Conservation (phyloP, 257 asterid species). For the Verbascum thapsus region DNA sequence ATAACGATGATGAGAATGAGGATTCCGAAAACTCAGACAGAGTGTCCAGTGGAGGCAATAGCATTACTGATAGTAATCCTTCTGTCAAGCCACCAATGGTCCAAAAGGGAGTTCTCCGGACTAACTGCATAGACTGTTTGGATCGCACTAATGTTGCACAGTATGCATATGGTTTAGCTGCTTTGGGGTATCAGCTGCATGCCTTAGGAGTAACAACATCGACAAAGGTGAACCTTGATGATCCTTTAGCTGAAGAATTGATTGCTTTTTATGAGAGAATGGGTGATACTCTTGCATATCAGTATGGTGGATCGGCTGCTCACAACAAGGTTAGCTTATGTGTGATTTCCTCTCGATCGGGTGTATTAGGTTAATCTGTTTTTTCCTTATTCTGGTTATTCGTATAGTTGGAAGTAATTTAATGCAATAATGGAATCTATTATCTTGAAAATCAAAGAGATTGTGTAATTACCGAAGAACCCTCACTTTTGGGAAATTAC, state of each 20-base stretch:
- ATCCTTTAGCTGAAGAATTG: slow-evolving; percentile 92
- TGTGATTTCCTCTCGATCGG: slow-evolving; percentile 11
- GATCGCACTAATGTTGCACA: slow-evolving; percentile 99
- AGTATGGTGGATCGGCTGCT: slow-evolving; percentile 99
- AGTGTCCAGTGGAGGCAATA: slow-evolving; percentile 44
- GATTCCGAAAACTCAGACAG: slow-evolving; percentile 53
- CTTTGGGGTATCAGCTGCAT: slow-evolving; percentile 83
- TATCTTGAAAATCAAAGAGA: not conserved
- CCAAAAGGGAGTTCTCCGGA: slow-evolving; percentile 93
- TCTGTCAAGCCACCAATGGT: slow-evolving; percentile 55
- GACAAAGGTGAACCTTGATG: slow-evolving; percentile 79
- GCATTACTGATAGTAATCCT: slow-evolving; percentile 42
- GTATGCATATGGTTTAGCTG: slow-evolving; percentile 94
- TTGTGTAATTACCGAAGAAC: no score
- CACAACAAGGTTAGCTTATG: slow-evolving; percentile 82
- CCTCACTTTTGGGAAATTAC: no score
- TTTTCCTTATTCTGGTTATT: not conserved
- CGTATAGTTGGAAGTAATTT: slow-evolving; percentile 15
- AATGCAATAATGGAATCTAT: slow-evolving; percentile 20
- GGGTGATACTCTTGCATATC: slow-evolving; percentile 99
- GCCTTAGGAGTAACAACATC: slow-evolving; percentile 70
- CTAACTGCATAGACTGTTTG: slow-evolving; percentile 97
- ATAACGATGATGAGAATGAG: slow-evolving; percentile 47
- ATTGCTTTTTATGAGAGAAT: slow-evolving; percentile 91
- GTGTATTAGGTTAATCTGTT: not conserved